Percentiles rank a stretch among this genome's conserved stretches.
Evolutionary conservation across 2,329 filamentous ascomycete genomes (phyloP).

Genomic region (Madurella mycetomatis): DNA sequence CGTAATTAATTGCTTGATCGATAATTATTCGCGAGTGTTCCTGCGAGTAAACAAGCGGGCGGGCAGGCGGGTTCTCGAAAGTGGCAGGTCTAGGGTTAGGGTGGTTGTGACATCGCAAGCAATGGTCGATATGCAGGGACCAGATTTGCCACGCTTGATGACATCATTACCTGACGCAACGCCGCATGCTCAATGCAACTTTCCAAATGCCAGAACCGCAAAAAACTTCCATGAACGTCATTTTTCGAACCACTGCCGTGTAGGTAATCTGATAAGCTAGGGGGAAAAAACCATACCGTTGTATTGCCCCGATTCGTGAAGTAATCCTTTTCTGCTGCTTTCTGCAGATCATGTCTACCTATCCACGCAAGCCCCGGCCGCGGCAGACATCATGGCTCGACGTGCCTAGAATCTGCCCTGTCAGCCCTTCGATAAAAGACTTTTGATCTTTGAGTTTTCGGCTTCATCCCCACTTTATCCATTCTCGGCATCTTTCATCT

Average conservation of each 20-base stretch:
- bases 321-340: not conserved
- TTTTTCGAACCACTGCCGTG: not conserved
- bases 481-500: too few relatives aligned
- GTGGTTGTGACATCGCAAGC: not conserved
- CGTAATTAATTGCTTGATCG: too few relatives aligned
- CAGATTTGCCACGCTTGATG: not conserved
- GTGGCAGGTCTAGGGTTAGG: not conserved
- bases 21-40: too few relatives aligned
- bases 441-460: too few relatives aligned
- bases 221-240: not conserved
- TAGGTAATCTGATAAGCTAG: too few relatives aligned
- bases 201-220: not conserved
- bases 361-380: not conserved
- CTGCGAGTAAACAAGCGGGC: too few relatives aligned
- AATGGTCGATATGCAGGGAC: not conserved
- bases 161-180: not conserved
- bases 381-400: slow-evolving; percentile 10
- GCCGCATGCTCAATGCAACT: not conserved
- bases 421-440: too few relatives aligned
- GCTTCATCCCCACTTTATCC: too few relatives aligned
- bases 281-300: not conserved
- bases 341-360: not conserved
- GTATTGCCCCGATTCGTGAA: not conserved
- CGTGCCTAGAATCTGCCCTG: too few relatives aligned
- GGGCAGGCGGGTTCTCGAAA: too few relatives aligned